Evolutionary conservation across 2,329 filamentous ascomycete genomes (phyloP).

Genomic region (Periconia macrospinosa): DNA sequence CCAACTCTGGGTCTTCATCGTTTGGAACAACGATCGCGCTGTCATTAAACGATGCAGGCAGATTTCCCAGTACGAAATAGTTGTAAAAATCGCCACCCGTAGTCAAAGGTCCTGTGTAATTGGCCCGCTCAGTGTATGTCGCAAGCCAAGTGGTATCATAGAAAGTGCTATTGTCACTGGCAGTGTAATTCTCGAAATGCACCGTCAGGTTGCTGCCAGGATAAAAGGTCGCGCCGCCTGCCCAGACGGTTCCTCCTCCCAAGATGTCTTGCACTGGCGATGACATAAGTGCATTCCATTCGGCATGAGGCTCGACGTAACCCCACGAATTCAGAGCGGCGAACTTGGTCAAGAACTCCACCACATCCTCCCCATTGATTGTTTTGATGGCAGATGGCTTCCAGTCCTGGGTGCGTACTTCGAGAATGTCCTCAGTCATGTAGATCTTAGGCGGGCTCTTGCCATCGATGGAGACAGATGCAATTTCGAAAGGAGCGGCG

Average conservation of each 20-base stretch:
- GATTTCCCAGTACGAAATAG: conserved; percentile 44
- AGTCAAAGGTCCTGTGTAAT: conserved; percentile 32
- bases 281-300: conserved; percentile 44
- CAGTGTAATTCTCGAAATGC: conserved; percentile 20
- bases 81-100: conserved; percentile 50
- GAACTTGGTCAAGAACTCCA: conserved; percentile 24
- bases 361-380: conserved; percentile 30
- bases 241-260: not conserved
- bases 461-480: conserved; percentile 25
- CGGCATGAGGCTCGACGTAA: conserved; percentile 44
- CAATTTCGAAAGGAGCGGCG: conserved; percentile 24
- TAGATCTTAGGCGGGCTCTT: conserved; percentile 34
- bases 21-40: conserved; percentile 4
- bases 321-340: conserved; percentile 37
- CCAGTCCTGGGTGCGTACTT: conserved; percentile 20
- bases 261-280: conserved; percentile 1
- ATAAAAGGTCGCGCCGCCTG: conserved; percentile 33
- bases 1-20: not conserved
- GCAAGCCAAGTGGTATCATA: conserved; percentile 24
- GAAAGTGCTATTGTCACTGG: conserved; percentile 13
- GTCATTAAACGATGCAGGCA: conserved; percentile 20
- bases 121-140: conserved; percentile 19
- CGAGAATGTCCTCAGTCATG: conserved; percentile 32
- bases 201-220: conserved; percentile 31
- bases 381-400: conserved; percentile 23